Conservation (phyloP, 2,329 filamentous ascomycete genomes). For the Gliomastix tumulicola region DNA sequence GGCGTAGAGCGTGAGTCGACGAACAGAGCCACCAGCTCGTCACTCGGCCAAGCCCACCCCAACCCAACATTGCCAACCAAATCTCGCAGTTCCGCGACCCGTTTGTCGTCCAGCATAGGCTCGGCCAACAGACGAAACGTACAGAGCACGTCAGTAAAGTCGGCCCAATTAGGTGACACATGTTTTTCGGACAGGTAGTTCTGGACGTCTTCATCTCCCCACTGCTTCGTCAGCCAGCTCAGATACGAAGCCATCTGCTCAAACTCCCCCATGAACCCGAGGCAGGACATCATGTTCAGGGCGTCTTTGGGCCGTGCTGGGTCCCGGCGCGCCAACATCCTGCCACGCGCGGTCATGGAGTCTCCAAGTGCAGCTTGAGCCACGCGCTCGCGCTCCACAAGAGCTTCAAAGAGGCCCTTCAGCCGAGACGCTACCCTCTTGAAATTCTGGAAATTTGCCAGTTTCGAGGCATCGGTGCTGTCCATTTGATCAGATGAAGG, state of each 20-base stretch:
- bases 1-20: constrained; percentile 10
- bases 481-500: no score
- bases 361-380: no score
- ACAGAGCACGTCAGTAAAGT: constrained; percentile 31
- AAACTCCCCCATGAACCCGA: constrained; percentile 55
- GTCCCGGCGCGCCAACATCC: constrained; percentile 22
- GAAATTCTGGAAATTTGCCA: no score
- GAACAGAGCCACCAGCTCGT: constrained; percentile 24
- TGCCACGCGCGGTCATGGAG: no score
- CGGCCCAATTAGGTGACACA: constrained; percentile 14
- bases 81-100: constrained; percentile 19
- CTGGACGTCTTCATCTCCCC: constrained; percentile 27
- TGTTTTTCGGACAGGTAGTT: constrained; percentile 21
- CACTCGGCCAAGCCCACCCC: constrained; percentile 30
- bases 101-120: constrained; percentile 25
- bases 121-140: constrained; percentile 41
- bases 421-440: no score
- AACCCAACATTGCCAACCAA: constrained; percentile 14
- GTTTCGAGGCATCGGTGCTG: no score
- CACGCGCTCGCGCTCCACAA: no score
- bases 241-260: constrained; percentile 50
- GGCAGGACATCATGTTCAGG: constrained; percentile 55
- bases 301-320: constrained; percentile 26
- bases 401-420: no score
- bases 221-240: constrained; percentile 50